Percentiles rank a stretch among this genome's conserved stretches.
Evolutionary conservation across 306 rosid species (phyloP).

Genomic region (Fragaria vesca): DNA sequence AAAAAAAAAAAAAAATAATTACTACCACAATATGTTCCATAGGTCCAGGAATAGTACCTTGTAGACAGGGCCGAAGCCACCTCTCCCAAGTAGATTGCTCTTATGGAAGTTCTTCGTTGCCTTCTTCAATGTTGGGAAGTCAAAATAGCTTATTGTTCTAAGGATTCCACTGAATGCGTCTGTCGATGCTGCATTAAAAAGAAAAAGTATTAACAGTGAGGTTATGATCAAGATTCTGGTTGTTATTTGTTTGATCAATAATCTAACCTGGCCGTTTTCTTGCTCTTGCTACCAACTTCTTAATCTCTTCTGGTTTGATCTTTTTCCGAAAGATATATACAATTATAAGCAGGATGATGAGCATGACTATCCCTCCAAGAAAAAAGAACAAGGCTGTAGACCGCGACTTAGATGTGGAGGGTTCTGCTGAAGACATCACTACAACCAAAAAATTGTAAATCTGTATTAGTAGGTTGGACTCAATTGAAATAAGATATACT

Average conservation of each 20-base stretch:
- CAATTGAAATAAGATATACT: background rate
- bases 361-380: conserved; percentile 57
- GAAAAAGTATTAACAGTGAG: background rate
- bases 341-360: conserved; percentile 49
- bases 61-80: conserved; percentile 97
- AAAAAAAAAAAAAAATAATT: too few relatives aligned
- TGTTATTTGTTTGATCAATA: conserved; percentile 5
- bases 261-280: conserved; percentile 45
- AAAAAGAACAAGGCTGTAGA: conserved; percentile 48
- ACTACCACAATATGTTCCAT: background rate
- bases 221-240: conserved; percentile 15
- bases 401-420: conserved; percentile 5
- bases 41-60: conserved; percentile 54
- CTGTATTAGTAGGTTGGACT: background rate
- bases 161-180: conserved; percentile 61
- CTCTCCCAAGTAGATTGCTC: conserved; percentile 75
- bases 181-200: conserved; percentile 38
- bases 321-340: conserved; percentile 48
- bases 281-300: conserved; percentile 32
- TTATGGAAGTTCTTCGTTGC: conserved; percentile 74
- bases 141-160: conserved; percentile 58
- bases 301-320: conserved; percentile 34
- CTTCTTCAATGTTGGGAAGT: conserved; percentile 56
- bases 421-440: conserved; percentile 40
- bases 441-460: conserved; percentile 9